Conservation (phyloP, 2,329 filamentous ascomycete genomes). For the Diaporthe capsici region DNA sequence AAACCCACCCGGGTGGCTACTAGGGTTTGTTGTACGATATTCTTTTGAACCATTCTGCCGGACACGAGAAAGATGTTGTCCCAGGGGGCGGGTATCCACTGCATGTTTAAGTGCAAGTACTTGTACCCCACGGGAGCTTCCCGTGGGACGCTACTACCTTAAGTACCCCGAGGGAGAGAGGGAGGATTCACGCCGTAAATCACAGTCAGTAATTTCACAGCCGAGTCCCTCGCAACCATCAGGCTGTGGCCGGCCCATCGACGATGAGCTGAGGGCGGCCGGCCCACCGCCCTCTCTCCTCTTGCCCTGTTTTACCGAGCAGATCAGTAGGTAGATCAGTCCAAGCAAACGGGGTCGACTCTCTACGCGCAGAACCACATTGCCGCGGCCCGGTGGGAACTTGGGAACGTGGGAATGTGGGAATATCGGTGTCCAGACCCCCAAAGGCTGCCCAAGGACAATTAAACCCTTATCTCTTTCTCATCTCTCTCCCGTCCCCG, state of each 20-base stretch:
- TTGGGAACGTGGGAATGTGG: constrained; percentile 3
- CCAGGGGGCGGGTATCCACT: constrained; percentile 8
- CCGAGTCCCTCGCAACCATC: constrained; percentile 29
- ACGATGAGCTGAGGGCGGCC: constrained; percentile 2
- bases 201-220: constrained; percentile 23
- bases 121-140: constrained; percentile 10
- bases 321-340: constrained; percentile 28
- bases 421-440: neutral
- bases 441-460: constrained; percentile 13
- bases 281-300: constrained; percentile 16
- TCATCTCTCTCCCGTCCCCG: constrained; percentile 20
- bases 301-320: constrained; percentile 33
- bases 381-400: constrained; percentile 24
- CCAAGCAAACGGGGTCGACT: constrained; percentile 1
- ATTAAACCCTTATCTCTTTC: constrained; percentile 30
- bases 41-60: neutral
- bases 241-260: neutral
- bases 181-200: constrained; percentile 18
- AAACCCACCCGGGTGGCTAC: neutral
- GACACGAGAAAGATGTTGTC: neutral
- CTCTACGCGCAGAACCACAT: constrained; percentile 1
- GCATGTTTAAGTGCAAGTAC: neutral
- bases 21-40: neutral
- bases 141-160: neutral
- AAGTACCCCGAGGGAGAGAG: neutral